Evolutionary conservation across 306 rosid species (phyloP).

Genomic region (Calophaca sinica): DNA sequence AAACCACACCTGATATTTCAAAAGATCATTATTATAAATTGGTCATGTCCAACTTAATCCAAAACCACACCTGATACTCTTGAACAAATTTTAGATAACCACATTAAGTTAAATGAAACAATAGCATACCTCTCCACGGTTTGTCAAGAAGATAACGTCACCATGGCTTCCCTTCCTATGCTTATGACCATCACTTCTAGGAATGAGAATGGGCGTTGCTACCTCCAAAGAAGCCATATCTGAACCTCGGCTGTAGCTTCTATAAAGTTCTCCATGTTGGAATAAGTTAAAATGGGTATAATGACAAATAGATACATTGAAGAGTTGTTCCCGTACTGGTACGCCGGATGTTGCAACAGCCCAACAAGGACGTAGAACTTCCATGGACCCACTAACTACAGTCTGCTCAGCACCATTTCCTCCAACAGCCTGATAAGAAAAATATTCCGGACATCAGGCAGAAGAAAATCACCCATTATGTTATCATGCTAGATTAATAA

Average conservation of each 20-base stretch:
- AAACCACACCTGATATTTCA: neutral
- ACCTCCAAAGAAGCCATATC: constrained; percentile 83
- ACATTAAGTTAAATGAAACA: constrained; percentile 41
- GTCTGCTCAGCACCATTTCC: constrained; percentile 99
- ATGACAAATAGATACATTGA: constrained; percentile 96
- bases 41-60: constrained; percentile 18
- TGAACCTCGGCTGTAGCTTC: constrained; percentile 67
- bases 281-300: constrained; percentile 80
- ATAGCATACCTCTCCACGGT: constrained; percentile 90
- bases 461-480: constrained; percentile 32
- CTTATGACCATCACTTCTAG: constrained; percentile 88
- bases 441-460: constrained; percentile 40
- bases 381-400: constrained; percentile 97
- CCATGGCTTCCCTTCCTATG: constrained; percentile 99
- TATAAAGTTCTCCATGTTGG: constrained; percentile 87
- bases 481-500: constrained; percentile 40
- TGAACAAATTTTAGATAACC: constrained; percentile 1
- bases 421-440: constrained; percentile 82
- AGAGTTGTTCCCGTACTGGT: constrained; percentile 90
- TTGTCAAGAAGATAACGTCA: constrained; percentile 93
- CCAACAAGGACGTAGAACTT: constrained; percentile 96
- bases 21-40: neutral
- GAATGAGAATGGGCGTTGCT: constrained; percentile 93
- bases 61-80: too few relatives aligned
- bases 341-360: constrained; percentile 99